A percentile compares a stretch with the other conserved stretches of the same genome.
These are phyloP conservation scores for Litchi chinensis DNA, from an alignment of 345 rosid genomes.

Conservation along the genomic window DNA sequence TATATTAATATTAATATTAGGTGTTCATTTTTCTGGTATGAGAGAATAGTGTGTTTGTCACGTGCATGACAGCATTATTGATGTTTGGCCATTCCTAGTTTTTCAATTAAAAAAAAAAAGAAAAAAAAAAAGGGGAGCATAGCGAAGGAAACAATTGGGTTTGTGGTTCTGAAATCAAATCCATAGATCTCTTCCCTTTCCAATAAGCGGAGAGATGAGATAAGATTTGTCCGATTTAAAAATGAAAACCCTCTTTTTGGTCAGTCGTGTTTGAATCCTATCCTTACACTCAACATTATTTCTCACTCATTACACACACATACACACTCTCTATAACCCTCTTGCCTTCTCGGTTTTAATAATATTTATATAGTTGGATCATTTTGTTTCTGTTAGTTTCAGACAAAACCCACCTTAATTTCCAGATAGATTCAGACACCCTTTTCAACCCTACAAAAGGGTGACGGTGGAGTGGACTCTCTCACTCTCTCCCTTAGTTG, in stretches of 20 bases:
- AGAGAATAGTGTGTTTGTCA: conserved; percentile 29
- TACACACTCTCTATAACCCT: background rate
- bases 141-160: background rate
- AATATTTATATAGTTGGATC: conserved; percentile 10
- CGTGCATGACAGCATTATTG: conserved; percentile 54
- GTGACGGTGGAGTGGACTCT: conserved; percentile 12
- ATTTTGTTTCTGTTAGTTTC: conserved; percentile 24
- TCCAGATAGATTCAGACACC: conserved; percentile 61
- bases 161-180: background rate
- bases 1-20: no score
- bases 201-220: conserved; percentile 32
- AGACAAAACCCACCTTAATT: conserved; percentile 58
- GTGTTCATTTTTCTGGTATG: no score
- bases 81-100: conserved; percentile 46
- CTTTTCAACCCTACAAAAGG: conserved; percentile 15
- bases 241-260: background rate
- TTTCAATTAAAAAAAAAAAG: conserved; percentile 3
- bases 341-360: background rate
- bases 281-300: conserved; percentile 30
- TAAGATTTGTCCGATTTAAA: conserved; percentile 37
- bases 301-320: background rate
- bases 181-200: conserved; percentile 31
- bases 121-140: background rate
- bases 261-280: conserved; percentile 44
- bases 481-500: background rate